Percentiles rank a stretch among this genome's conserved stretches.
These are phyloP conservation scores for Eucalyptus caleyi DNA, from an alignment of 345 rosid genomes.

Conservation along the genomic window DNA sequence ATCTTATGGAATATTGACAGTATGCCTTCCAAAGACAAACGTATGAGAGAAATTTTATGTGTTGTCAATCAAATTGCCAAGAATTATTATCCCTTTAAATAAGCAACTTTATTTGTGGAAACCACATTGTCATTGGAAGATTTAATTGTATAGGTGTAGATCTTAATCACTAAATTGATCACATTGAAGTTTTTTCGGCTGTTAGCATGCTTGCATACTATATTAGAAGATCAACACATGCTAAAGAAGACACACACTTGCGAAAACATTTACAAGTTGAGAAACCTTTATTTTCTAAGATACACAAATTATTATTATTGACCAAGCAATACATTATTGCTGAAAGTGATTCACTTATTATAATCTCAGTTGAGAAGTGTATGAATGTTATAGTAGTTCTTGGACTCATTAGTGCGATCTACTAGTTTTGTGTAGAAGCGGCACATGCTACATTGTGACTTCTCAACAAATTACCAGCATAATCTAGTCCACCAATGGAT, in stretches of 20 bases:
- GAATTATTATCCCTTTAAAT: too few relatives aligned
- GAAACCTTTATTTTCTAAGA: not conserved
- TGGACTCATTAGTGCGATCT: not conserved
- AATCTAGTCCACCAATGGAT: rapidly evolving
- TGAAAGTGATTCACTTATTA: too few relatives aligned
- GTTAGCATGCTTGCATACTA: not conserved
- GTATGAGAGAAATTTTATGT: not conserved
- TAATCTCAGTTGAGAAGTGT: not conserved
- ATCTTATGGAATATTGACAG: not conserved
- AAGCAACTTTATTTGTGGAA: not conserved
- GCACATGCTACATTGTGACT: too few relatives aligned
- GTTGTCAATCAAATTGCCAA: not conserved
- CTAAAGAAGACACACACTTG: too few relatives aligned
- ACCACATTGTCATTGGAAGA: not conserved
- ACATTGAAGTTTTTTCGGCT: not conserved
- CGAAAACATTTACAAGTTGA: not conserved
- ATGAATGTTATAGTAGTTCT: too few relatives aligned
- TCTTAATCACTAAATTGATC: not conserved
- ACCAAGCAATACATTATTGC: not conserved
- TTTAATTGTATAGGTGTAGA: not conserved
- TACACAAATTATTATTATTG: not conserved
- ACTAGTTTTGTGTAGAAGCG: not conserved
- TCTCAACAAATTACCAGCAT: too few relatives aligned
- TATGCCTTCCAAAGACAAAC: not conserved
- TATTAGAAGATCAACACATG: too few relatives aligned